phyloP scores from a whole-genome alignment of 2,329 filamentous ascomycete genomes.

The Penicillium sp. region DNA sequence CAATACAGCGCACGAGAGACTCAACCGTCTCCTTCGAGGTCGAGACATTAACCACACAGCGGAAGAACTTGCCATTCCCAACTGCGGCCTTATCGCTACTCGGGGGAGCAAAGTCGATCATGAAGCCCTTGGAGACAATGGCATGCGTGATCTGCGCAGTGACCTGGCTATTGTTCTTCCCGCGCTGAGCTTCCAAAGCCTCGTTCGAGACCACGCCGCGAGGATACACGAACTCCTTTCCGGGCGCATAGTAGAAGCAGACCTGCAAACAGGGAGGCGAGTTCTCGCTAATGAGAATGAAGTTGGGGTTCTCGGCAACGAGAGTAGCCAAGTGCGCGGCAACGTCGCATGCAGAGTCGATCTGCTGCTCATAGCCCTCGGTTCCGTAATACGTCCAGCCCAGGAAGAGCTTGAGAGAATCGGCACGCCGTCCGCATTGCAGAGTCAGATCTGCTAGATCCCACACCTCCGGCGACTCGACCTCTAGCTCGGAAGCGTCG shows the following conservation, averaged over 20 bases:
- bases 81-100: constrained; percentile 46
- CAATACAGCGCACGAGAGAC: constrained; percentile 57
- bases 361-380: constrained; percentile 63
- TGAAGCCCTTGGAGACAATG: constrained; percentile 59
- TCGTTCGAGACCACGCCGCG: constrained; percentile 33
- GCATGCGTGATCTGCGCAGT: constrained; percentile 54
- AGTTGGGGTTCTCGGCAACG: constrained; percentile 54
- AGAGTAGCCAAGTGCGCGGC: constrained; percentile 64
- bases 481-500: constrained; percentile 22
- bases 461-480: constrained; percentile 60
- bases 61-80: constrained; percentile 61
- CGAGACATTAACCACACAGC: constrained; percentile 63
- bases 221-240: constrained; percentile 46
- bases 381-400: constrained; percentile 86
- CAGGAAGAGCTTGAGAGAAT: constrained; percentile 80
- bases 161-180: constrained; percentile 50
- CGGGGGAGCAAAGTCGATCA: constrained; percentile 62
- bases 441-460: constrained; percentile 89
- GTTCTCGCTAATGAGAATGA: constrained; percentile 68
- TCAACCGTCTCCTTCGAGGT: constrained; percentile 59
- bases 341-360: constrained; percentile 68
- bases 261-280: constrained; percentile 88
- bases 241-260: constrained; percentile 80
- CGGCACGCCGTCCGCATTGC: constrained; percentile 83
- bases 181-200: constrained; percentile 34